phyloP scores from a whole-genome alignment of 2,329 filamentous ascomycete genomes.

The Xylariaceae sp. region DNA sequence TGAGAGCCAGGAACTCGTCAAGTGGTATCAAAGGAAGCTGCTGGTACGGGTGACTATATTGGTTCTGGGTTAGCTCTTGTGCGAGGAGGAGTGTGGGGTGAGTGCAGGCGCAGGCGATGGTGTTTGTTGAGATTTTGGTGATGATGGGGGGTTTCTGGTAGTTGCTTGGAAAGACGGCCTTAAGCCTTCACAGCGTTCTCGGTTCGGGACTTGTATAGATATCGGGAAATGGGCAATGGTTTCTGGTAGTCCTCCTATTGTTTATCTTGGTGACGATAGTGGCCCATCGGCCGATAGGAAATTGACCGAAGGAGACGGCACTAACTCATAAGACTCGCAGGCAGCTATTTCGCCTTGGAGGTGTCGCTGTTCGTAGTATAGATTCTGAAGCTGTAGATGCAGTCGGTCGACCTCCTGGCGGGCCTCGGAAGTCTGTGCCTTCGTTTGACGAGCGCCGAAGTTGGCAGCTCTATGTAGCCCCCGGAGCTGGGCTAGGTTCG shows the following conservation, averaged over 20 bases:
- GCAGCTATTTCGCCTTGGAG: slow-evolving; percentile 84
- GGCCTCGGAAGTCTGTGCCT: slow-evolving; percentile 78
- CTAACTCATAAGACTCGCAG: slow-evolving; percentile 88
- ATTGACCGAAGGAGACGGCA: slow-evolving; percentile 17
- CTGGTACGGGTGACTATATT: slow-evolving; percentile 74
- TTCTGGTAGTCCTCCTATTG: neutral
- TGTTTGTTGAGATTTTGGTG: neutral
- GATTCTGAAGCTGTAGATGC: slow-evolving; percentile 88
- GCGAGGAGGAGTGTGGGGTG: slow-evolving; percentile 7
- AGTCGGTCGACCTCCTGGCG: slow-evolving; percentile 87
- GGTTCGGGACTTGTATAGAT: neutral
- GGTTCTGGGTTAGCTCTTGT: slow-evolving; percentile 17
- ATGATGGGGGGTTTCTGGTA: too few relatives aligned
- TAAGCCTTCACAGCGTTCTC: neutral
- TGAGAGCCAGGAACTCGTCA: slow-evolving; percentile 72
- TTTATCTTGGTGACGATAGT: neutral
- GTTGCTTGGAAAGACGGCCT: neutral
- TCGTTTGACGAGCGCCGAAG: slow-evolving; percentile 78
- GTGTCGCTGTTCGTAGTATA: slow-evolving; percentile 94
- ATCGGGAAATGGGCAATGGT: neutral
- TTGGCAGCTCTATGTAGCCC: slow-evolving; percentile 79
- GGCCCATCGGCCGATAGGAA: neutral
- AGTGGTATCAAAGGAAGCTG: slow-evolving; percentile 79
- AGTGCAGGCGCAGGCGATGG: slow-evolving; percentile 4
- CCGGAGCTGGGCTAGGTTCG: slow-evolving; percentile 75